A percentile compares a stretch with the other conserved stretches of the same genome.
Conservation (phyloP, 2,329 filamentous ascomycete species). For the Xylariaceae sp. region DNA sequence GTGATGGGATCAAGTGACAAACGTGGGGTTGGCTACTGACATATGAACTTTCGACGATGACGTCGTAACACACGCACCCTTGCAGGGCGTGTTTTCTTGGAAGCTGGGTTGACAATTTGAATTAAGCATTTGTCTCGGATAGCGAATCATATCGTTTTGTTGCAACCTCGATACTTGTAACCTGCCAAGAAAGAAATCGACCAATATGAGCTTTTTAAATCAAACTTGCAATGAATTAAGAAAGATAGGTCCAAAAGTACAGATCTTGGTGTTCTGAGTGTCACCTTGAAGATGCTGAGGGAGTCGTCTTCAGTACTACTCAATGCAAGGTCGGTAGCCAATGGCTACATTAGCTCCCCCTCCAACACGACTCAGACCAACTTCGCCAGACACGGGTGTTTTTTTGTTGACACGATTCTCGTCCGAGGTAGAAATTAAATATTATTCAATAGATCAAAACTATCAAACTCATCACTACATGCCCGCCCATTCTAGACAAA, state of each 20-base stretch:
- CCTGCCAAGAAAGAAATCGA: too few relatives aligned
- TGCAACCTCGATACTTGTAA: not conserved
- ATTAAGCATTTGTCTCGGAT: not conserved
- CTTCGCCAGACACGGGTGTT: too few relatives aligned
- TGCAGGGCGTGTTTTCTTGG: not conserved
- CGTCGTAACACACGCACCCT: conserved; percentile 7
- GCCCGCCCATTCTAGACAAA: conserved; percentile 38
- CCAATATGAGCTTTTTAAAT: too few relatives aligned
- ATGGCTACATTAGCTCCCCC: too few relatives aligned
- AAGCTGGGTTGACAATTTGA: not conserved
- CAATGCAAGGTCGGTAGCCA: too few relatives aligned
- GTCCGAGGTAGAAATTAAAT: not conserved
- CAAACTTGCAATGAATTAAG: too few relatives aligned
- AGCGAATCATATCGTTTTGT: conserved; percentile 1
- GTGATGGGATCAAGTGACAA: not conserved
- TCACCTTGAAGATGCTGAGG: too few relatives aligned
- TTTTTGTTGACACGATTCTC: too few relatives aligned
- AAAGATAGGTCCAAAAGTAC: too few relatives aligned
- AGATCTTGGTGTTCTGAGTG: too few relatives aligned
- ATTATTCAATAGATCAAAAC: not conserved
- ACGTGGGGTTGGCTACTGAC: not conserved
- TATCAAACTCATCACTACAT: conserved; percentile 30
- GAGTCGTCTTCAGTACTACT: too few relatives aligned
- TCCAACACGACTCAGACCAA: too few relatives aligned
- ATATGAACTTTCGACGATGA: conserved; percentile 3